phyloP scores from a whole-genome alignment of 2,329 filamentous ascomycete genomes.

The Dothidotthia symphoricarpi region DNA sequence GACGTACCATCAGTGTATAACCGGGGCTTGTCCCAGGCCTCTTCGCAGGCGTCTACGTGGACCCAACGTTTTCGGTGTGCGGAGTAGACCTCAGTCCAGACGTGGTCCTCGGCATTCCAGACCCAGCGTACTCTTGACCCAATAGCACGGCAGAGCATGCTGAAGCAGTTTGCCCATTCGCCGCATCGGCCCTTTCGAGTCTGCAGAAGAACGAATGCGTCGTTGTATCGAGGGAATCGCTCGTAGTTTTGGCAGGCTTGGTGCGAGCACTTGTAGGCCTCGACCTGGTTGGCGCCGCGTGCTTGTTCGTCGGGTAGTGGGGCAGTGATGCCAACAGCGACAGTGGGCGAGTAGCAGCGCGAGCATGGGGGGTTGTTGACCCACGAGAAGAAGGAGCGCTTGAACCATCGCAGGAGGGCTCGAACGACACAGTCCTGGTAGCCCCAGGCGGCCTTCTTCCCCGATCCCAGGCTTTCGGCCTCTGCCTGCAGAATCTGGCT shows the following conservation, averaged over 20 bases:
- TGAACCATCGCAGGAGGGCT: conserved; percentile 92
- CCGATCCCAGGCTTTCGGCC: conserved; percentile 81
- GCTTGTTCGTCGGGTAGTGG: conserved; percentile 87
- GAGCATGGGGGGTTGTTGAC: conserved; percentile 92
- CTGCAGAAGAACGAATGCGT: conserved; percentile 89
- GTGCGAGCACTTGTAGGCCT: conserved; percentile 84
- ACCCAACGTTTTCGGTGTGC: conserved; percentile 92
- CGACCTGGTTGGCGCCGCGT: conserved; percentile 80
- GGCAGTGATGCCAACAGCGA: conserved; percentile 77
- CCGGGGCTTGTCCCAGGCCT: conserved; percentile 89
- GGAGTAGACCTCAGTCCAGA: conserved; percentile 97
- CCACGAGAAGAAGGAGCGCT: conserved; percentile 90
- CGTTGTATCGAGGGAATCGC: conserved; percentile 89
- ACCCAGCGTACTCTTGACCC: conserved; percentile 93
- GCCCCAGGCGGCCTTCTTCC: conserved; percentile 82
- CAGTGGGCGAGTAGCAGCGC: conserved; percentile 76
- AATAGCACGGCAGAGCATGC: conserved; percentile 92
- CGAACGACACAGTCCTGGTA: conserved; percentile 96
- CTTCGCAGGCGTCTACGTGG: conserved; percentile 94
- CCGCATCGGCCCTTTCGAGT: conserved; percentile 82
- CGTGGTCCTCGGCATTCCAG: conserved; percentile 96
- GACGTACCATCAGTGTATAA: conserved; percentile 78
- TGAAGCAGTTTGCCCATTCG: conserved; percentile 98
- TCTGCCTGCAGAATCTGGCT: conserved; percentile 82
- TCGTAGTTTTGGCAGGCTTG: conserved; percentile 74